Percentiles rank a stretch among this genome's conserved stretches.
phyloP scores from a whole-genome alignment of 768 basidiomycete genomes.

The Amyloporia xantha region DNA sequence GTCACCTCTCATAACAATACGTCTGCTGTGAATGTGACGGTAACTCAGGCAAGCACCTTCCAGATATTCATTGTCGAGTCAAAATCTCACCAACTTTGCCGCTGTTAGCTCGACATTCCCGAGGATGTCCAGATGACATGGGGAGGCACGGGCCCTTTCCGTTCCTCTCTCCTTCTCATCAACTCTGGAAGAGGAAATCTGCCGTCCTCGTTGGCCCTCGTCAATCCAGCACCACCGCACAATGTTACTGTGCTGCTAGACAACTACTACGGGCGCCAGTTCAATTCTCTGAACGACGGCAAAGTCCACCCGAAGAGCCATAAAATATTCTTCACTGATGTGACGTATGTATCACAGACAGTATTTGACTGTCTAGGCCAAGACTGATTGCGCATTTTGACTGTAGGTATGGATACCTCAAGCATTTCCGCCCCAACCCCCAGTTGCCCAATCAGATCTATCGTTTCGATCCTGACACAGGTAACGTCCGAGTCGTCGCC shows the following conservation, averaged over 20 bases:
- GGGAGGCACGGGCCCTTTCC: constrained; percentile 59
- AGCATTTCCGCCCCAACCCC: constrained; percentile 59
- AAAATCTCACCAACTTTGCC: no score
- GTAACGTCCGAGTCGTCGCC: constrained; percentile 63
- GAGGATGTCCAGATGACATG: constrained; percentile 64
- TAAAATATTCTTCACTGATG: constrained; percentile 71
- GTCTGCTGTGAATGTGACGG: constrained; percentile 40
- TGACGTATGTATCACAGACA: constrained; percentile 36
- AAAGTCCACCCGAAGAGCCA: constrained; percentile 64
- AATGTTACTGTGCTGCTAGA: constrained; percentile 67
- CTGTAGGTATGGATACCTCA: constrained; percentile 54
- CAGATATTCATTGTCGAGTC: no score
- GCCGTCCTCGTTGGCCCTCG: constrained; percentile 57
- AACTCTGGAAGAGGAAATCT: constrained; percentile 61
- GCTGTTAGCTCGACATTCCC: constrained; percentile 52
- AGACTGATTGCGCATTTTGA: not conserved
- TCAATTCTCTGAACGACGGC: constrained; percentile 77
- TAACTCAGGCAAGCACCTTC: constrained; percentile 28
- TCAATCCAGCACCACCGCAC: constrained; percentile 57
- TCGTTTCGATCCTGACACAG: constrained; percentile 60
- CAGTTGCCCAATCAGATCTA: constrained; percentile 73
- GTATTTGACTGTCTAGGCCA: not conserved
- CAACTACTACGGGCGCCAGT: constrained; percentile 75
- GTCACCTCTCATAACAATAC: constrained; percentile 21
- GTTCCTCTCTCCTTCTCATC: constrained; percentile 50